Percentiles rank a stretch among this genome's conserved stretches.
Evolutionary conservation across 495 filamentous ascomycete species (phyloP).

Genomic region (Trichoderma parareesei): DNA sequence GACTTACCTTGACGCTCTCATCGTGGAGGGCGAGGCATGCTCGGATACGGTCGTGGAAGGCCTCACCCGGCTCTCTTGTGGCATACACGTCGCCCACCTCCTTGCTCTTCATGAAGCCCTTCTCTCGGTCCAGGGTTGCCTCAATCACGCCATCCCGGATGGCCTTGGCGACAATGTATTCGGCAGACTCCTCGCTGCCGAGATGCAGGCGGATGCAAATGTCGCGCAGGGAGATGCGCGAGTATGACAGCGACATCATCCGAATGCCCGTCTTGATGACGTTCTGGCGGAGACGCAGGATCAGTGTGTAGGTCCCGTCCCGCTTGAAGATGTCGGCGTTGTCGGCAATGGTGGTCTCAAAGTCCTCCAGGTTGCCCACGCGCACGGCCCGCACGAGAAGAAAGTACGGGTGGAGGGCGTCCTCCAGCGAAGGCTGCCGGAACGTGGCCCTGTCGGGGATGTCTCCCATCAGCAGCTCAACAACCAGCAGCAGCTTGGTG

Average conservation of each 20-base stretch:
- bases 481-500: slow-evolving; percentile 86
- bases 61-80: slow-evolving; percentile 89
- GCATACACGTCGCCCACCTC: slow-evolving; percentile 91
- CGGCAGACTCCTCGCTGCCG: slow-evolving; percentile 90
- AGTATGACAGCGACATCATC: slow-evolving; percentile 98
- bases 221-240: slow-evolving; percentile 91
- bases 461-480: slow-evolving; percentile 96
- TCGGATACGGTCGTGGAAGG: slow-evolving; percentile 90
- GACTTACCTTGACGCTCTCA: slow-evolving; percentile 88
- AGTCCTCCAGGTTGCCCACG: slow-evolving; percentile 87
- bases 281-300: slow-evolving; percentile 89
- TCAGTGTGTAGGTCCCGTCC: slow-evolving; percentile 92
- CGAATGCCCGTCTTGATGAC: slow-evolving; percentile 99
- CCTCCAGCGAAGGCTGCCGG: slow-evolving; percentile 77
- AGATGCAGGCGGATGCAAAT: slow-evolving; percentile 91
- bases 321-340: slow-evolving; percentile 78
- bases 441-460: slow-evolving; percentile 93
- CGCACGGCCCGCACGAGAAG: slow-evolving; percentile 89
- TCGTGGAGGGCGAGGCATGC: slow-evolving; percentile 89
- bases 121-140: slow-evolving; percentile 86
- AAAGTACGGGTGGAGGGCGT: slow-evolving; percentile 83
- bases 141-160: slow-evolving; percentile 98
- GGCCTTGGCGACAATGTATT: slow-evolving; percentile 98
- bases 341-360: slow-evolving; percentile 70
- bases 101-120: slow-evolving; percentile 97